Evolutionary conservation across 2,329 filamentous ascomycete species (phyloP), one percentile per base, ranked within the genome.

Genomic region (Myriangium duriaei): DNA sequence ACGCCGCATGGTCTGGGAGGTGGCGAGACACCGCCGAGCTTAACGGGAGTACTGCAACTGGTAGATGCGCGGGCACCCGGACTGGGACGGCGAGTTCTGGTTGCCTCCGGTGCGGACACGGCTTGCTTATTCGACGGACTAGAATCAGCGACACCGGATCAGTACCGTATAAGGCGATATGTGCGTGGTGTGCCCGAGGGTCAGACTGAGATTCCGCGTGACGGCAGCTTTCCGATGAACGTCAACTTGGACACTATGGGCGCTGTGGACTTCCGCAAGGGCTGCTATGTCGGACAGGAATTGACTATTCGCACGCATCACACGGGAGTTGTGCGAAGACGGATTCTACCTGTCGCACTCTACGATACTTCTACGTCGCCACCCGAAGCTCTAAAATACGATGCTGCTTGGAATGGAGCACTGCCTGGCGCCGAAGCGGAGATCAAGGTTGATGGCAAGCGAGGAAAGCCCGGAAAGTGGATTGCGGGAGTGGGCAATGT

Each of bases 271-370:
- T 98, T 91, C 64, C 76, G 76, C 54, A 98, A 98, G 64, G 91
- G 91, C 5, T 98, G 91, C 62, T 98, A 98, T 59, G 76, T 96
- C 5, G 91, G 91, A 0, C 91, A 98, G 61, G 91, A 98, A 59
- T 71, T 98, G 46, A 96, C 91, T 1, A 94, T 96, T 47, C 79
- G 91, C 30, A 98, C 91, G 1, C 81, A 87, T 56, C 91, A 98
- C 60, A 87, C 81, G 10, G 91, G 91, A 14, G 84, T 98, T 11
- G 84, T 98, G 29, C 72, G 91, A 44, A 94, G 95, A 68, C 72
- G 91, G 34, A 75, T 96, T 34, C 58, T 98, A 37, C 91, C 91
- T 0, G 77, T 88, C 21, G 62, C 80, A 46, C 53, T 95, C 11
- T 91, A 88, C 56, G 63, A 62, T 5, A 57, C 56, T 4, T 61